Conservation (phyloP, 495 filamentous ascomycete genomes). For the Penicillium samsonianum region DNA sequence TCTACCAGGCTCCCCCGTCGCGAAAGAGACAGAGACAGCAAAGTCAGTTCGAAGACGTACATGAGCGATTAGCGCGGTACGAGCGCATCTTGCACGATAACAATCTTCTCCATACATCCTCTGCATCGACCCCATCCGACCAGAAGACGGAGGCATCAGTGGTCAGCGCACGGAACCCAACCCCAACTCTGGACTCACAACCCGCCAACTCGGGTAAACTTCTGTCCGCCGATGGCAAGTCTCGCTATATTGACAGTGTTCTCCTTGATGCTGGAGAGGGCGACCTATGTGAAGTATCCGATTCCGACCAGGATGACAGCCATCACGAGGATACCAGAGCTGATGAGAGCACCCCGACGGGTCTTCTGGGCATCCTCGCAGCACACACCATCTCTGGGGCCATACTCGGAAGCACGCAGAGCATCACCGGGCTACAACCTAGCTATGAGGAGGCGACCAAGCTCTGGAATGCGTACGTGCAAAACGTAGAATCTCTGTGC, state of each 20-base stretch:
- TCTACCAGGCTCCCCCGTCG: neutral
- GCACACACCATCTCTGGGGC: neutral
- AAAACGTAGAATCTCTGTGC: constrained; percentile 64
- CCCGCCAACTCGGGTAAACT: neutral
- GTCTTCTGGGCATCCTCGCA: neutral
- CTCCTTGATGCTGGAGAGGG: neutral
- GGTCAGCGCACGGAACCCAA: neutral
- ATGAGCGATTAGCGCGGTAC: neutral
- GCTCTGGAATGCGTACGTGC: constrained; percentile 62
- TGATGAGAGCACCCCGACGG: neutral
- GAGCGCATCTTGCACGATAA: constrained; percentile 3
- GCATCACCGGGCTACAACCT: neutral
- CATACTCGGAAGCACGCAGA: neutral
- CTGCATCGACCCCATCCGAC: neutral
- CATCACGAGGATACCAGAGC: neutral
- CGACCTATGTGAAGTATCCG: neutral
- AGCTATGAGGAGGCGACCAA: neutral
- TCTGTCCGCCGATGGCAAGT: neutral
- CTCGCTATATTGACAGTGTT: neutral
- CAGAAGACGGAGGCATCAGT: neutral
- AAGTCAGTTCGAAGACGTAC: neutral
- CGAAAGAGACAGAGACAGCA: neutral
- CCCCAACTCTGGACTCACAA: neutral
- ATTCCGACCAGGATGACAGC: neutral
- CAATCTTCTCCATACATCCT: neutral